Percentiles rank a stretch among this genome's conserved stretches.
phyloP scores from a whole-genome alignment of 1,284 basidiomycete species.

The Microbotryum saponariae region DNA sequence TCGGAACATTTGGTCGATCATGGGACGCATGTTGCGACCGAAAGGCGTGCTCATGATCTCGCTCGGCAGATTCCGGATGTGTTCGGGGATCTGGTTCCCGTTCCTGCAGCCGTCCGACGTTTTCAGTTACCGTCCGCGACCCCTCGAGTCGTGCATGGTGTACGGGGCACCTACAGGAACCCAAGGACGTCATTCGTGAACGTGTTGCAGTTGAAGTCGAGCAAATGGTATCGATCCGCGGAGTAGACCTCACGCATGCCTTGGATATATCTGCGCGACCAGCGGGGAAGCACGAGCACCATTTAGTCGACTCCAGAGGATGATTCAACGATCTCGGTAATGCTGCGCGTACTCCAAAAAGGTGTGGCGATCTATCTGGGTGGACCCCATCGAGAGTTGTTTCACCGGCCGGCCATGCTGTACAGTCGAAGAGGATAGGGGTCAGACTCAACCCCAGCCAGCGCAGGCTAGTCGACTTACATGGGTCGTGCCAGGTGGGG shows the following conservation, averaged over 20 bases:
- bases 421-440: too few species aligned
- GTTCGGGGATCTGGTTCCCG: too few species aligned
- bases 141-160: too few species aligned
- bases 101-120: too few species aligned
- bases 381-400: conserved; percentile 37
- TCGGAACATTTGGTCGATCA: conserved; percentile 39
- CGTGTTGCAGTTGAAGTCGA: conserved; percentile 39
- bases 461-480: conserved; percentile 10
- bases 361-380: conserved; percentile 40
- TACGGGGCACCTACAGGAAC: conserved; percentile 31
- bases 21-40: conserved; percentile 39
- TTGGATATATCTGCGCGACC: conserved; percentile 11
- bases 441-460: too few species aligned
- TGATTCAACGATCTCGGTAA: conserved; percentile 22
- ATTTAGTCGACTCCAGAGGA: too few species aligned
- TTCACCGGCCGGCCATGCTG: conserved; percentile 41
- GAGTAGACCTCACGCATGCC: conserved; percentile 37
- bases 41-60: conserved; percentile 42
- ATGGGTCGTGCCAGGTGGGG: conserved; percentile 31
- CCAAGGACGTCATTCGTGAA: conserved; percentile 40
- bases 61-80: conserved; percentile 30
- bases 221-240: conserved; percentile 39
- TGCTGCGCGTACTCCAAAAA: conserved; percentile 33
- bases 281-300: background rate
- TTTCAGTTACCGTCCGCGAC: too few species aligned